Conservation (phyloP, 2,329 filamentous ascomycete genomes). For the Arachnomyces sp. region DNA sequence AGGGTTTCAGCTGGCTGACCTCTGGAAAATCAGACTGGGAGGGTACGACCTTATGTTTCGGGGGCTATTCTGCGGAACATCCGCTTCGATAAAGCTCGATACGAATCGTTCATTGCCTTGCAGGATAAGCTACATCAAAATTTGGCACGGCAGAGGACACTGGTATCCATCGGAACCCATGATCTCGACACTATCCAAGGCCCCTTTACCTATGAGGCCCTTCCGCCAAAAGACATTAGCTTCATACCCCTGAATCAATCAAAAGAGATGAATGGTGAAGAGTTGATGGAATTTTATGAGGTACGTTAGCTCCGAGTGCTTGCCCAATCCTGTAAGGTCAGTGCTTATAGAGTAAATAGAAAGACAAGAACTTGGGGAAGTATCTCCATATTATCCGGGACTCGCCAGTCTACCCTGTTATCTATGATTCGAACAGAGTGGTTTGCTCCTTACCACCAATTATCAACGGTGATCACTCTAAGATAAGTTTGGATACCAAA, state of each 20-base stretch:
- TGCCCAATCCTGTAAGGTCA: background rate
- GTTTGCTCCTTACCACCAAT: constrained; percentile 95
- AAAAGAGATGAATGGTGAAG: constrained; percentile 75
- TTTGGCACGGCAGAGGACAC: constrained; percentile 79
- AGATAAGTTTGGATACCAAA: constrained; percentile 83
- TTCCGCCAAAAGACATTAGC: constrained; percentile 82
- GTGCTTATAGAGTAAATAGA: constrained; percentile 41
- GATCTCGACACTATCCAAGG: constrained; percentile 89
- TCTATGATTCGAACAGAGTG: constrained; percentile 77
- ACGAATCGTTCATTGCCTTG: constrained; percentile 94
- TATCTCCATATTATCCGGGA: constrained; percentile 93
- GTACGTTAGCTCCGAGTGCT: constrained; percentile 26
- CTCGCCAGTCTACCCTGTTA: constrained; percentile 88
- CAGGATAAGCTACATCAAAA: constrained; percentile 99
- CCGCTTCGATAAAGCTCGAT: constrained; percentile 82
- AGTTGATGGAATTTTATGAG: constrained; percentile 91
- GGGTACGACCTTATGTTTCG: constrained; percentile 80
- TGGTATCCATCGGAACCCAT: constrained; percentile 96
- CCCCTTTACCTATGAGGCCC: constrained; percentile 93
- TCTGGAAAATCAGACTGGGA: constrained; percentile 50
- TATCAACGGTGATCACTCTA: constrained; percentile 95
- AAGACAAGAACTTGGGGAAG: constrained; percentile 82
- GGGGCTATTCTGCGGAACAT: constrained; percentile 84
- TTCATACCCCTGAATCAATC: constrained; percentile 88
- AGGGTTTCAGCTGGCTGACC: background rate